Percentiles rank a stretch among this genome's conserved stretches.
phyloP scores from a whole-genome alignment of 148 eudicot species.

The Vaccinium macrocarpon region DNA sequence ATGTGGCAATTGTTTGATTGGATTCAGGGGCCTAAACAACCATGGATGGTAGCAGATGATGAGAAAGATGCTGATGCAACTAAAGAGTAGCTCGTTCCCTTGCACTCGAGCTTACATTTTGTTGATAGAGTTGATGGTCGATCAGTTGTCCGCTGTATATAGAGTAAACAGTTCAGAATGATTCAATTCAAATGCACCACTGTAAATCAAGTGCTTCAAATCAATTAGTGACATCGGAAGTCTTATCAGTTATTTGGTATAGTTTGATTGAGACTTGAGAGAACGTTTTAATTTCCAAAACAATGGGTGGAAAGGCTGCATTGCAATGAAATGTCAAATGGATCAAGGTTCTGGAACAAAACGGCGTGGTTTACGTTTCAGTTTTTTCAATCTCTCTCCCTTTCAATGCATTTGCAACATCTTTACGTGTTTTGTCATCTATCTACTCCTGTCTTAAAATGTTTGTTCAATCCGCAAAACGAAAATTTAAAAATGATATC shows the following conservation, averaged over 20 bases:
- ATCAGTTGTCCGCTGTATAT: neutral
- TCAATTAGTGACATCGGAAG: neutral
- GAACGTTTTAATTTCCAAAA: too few species aligned
- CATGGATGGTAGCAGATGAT: conserved; percentile 69
- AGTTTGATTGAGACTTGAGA: neutral
- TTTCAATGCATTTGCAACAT: neutral
- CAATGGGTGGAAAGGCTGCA: neutral
- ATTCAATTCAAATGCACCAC: neutral
- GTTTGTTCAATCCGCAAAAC: too few species aligned
- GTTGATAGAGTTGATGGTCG: neutral
- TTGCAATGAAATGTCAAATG: neutral
- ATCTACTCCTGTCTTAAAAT: too few species aligned
- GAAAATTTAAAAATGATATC: too few species aligned
- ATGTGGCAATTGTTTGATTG: conserved; percentile 12
- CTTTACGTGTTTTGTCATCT: too few species aligned
- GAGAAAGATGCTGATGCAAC: conserved; percentile 24
- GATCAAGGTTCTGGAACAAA: neutral
- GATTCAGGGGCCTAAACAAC: conserved; percentile 62
- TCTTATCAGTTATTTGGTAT: neutral
- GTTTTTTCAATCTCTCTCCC: neutral
- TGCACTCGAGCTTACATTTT: conserved; percentile 5
- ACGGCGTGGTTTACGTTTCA: neutral
- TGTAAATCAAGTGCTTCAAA: neutral
- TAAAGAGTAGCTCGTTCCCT: conserved; percentile 14
- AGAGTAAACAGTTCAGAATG: neutral